These are phyloP conservation scores for Chalciporus sp. DNA, from an alignment of 1,284 basidiomycete genomes.

Conservation along the genomic window DNA sequence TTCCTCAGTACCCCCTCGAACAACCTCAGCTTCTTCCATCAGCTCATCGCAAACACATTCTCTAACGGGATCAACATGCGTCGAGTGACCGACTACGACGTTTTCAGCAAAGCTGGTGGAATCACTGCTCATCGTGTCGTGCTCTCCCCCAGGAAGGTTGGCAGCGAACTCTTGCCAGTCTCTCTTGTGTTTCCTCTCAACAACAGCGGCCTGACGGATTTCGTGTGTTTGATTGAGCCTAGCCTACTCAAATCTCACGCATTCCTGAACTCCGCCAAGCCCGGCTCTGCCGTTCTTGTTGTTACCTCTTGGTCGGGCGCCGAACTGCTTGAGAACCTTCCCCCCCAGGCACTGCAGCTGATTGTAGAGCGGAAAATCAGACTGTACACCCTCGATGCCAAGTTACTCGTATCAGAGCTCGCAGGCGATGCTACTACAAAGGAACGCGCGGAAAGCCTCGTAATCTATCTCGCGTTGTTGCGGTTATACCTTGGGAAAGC, in stretches of 20 bases:
- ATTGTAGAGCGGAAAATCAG: slow-evolving; percentile 53
- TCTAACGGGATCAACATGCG: slow-evolving; percentile 54
- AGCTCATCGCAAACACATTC: slow-evolving; percentile 63
- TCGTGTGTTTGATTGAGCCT: slow-evolving; percentile 72
- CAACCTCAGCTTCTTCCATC: slow-evolving; percentile 54
- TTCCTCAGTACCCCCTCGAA: slow-evolving; percentile 64
- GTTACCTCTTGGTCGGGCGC: slow-evolving; percentile 61
- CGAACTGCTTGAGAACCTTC: slow-evolving; percentile 61
- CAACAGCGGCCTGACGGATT: slow-evolving; percentile 58
- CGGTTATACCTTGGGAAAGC: slow-evolving; percentile 68
- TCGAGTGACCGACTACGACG: slow-evolving; percentile 65
- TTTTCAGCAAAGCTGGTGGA: slow-evolving; percentile 70
- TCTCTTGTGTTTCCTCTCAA: slow-evolving; percentile 54
- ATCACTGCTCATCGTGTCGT: slow-evolving; percentile 63
- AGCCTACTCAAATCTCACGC: slow-evolving; percentile 68
- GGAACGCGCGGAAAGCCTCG: slow-evolving; percentile 50
- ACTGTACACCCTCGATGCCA: slow-evolving; percentile 61
- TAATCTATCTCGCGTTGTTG: slow-evolving; percentile 68
- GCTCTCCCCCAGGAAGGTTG: slow-evolving; percentile 49
- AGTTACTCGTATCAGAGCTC: slow-evolving; percentile 41
- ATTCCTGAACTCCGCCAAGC: slow-evolving; percentile 58
- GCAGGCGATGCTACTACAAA: slow-evolving; percentile 36
- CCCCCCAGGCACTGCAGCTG: slow-evolving; percentile 43
- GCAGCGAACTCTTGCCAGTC: slow-evolving; percentile 46
- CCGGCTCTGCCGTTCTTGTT: slow-evolving; percentile 60